A percentile compares a stretch with the other conserved stretches of the same genome.
Evolutionary conservation across 768 basidiomycete genomes (phyloP).

Genomic region (Tylopilus subfusipes): DNA sequence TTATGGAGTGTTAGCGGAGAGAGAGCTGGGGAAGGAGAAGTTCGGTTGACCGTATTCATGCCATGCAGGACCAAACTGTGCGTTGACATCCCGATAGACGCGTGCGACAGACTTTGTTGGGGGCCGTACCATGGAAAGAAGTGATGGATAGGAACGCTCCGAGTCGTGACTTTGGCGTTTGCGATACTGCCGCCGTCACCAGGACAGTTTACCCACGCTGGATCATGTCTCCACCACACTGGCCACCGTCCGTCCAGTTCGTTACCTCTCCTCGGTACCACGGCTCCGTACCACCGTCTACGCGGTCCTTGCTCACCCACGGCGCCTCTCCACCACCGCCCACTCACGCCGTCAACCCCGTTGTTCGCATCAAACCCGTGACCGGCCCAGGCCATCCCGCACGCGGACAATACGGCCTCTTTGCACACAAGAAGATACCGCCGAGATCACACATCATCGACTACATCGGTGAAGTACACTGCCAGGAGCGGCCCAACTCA

Average conservation of each 20-base stretch:
- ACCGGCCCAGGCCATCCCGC: conserved; percentile 65
- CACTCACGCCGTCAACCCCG: conserved; percentile 19
- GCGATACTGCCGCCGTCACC: conserved; percentile 6
- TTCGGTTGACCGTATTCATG: conserved; percentile 82
- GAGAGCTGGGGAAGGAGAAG: neutral
- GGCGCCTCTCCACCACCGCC: conserved; percentile 9
- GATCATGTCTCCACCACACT: conserved; percentile 29
- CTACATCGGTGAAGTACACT: conserved; percentile 83
- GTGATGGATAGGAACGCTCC: conserved; percentile 11
- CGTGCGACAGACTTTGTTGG: conserved; percentile 77
- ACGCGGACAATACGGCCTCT: conserved; percentile 74
- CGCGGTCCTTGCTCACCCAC: conserved; percentile 38
- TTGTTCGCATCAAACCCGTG: conserved; percentile 58
- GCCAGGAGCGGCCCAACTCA: conserved; percentile 65
- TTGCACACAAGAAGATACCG: conserved; percentile 69
- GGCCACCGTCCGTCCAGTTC: conserved; percentile 58
- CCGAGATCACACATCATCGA: conserved; percentile 68
- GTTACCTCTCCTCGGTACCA: conserved; percentile 53
- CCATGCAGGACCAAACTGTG: conserved; percentile 85
- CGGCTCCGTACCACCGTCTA: conserved; percentile 47
- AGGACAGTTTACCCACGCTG: conserved; percentile 29
- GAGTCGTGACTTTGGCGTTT: conserved; percentile 1
- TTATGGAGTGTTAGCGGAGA: conserved; percentile 17
- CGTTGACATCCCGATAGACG: conserved; percentile 87
- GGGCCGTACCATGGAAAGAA: conserved; percentile 60